Conservation (phyloP, 352 stramenopile genomes). For the Globisporangium iwayamae region DNA sequence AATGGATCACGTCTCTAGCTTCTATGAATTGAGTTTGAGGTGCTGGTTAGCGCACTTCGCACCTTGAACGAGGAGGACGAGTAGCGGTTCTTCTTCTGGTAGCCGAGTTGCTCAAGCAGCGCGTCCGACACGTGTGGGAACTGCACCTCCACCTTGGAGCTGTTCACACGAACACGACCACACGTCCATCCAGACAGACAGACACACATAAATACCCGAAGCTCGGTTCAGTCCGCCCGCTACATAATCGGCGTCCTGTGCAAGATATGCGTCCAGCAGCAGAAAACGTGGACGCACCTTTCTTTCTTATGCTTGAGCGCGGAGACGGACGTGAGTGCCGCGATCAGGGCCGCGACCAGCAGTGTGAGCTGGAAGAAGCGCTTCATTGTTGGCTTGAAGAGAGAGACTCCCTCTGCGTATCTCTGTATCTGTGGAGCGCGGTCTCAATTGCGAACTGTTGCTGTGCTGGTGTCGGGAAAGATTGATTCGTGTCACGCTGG, state of each 20-base stretch:
- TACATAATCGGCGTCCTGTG: not conserved
- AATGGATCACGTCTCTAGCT: too few relatives aligned
- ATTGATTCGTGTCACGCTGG: slow-evolving; percentile 9
- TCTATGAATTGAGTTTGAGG: too few relatives aligned
- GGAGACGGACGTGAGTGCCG: slow-evolving; percentile 13
- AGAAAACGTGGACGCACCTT: slow-evolving; percentile 27
- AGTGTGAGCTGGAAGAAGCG: slow-evolving; percentile 24
- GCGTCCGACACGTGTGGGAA: slow-evolving; percentile 76
- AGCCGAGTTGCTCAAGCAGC: slow-evolving; percentile 69
- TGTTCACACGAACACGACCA: not conserved
- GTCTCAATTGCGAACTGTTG: slow-evolving; percentile 8
- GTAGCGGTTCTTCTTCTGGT: slow-evolving; percentile 81
- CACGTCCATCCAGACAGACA: not conserved
- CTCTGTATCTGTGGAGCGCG: not conserved
- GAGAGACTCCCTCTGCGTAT: not conserved
- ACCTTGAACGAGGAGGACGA: slow-evolving; percentile 68
- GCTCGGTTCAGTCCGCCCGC: not conserved
- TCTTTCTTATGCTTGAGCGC: slow-evolving; percentile 36
- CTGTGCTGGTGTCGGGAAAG: slow-evolving; percentile 1
- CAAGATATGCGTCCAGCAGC: too few relatives aligned
- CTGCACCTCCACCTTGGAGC: slow-evolving; percentile 60
- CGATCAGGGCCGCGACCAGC: slow-evolving; percentile 32
- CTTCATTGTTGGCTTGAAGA: not conserved
- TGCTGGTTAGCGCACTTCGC: not conserved
- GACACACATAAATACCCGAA: not conserved